Conservation (phyloP, 169 alveolate species). For the Eimeria falciformis region DNA sequence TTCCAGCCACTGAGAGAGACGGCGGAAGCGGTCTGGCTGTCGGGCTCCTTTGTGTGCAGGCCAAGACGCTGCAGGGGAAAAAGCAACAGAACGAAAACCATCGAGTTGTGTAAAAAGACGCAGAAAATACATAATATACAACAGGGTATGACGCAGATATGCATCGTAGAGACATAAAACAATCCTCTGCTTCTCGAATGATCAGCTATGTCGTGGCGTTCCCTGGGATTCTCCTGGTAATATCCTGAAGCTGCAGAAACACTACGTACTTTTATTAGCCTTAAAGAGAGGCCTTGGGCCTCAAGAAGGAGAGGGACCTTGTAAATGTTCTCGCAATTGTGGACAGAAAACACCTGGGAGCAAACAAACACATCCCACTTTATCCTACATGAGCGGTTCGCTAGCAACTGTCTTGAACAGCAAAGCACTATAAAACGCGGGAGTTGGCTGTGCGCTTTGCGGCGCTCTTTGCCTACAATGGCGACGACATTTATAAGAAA, state of each 20-base stretch:
- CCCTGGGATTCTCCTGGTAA: no score
- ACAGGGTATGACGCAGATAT: not conserved
- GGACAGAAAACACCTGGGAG: conserved; percentile 74
- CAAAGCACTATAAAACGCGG: no score
- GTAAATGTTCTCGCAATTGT: conserved; percentile 76
- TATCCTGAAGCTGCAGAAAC: no score
- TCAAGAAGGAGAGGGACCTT: conserved; percentile 87
- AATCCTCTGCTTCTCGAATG: no score
- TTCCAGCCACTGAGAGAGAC: conserved; percentile 20
- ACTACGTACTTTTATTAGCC: conserved; percentile 79
- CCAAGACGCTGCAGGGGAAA: conserved; percentile 22
- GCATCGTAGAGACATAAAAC: no score
- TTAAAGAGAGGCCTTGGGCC: conserved; percentile 84
- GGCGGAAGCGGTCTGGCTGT: not conserved
- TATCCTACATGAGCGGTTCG: no score
- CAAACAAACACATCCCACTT: not conserved
- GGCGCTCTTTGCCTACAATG: no score
- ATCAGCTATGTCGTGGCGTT: no score
- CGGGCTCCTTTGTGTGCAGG: not conserved
- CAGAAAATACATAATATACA: not conserved
- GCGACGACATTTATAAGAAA: no score
- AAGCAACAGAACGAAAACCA: not conserved
- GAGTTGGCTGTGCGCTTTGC: no score
- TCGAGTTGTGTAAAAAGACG: not conserved
- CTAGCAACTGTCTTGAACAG: no score